Evolutionary conservation across 176 grass and related monocot genomes (phyloP).

Genomic region (Phragmites australis): DNA sequence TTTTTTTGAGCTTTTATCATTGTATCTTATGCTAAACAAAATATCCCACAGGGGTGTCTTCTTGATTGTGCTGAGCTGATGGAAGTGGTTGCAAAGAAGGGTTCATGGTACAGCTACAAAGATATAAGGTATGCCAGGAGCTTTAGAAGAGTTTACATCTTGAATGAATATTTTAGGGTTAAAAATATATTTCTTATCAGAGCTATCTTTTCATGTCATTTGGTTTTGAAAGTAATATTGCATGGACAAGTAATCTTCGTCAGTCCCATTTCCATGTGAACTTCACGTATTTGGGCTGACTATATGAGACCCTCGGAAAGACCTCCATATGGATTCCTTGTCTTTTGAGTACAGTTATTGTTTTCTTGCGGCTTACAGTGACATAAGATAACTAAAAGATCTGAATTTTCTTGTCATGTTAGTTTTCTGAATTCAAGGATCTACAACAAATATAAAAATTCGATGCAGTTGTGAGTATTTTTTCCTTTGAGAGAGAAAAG

Average conservation of each 20-base stretch:
- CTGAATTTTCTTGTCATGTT: neutral
- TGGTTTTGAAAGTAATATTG: neutral
- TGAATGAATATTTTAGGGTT: neutral
- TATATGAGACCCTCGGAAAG: neutral
- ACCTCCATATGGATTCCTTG: neutral
- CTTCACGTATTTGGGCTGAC: neutral
- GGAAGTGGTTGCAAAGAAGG: slow-evolving; percentile 90
- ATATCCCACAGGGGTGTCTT: slow-evolving; percentile 69
- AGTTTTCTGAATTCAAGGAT: neutral
- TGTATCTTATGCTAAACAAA: slow-evolving; percentile 20
- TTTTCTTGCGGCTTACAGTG: neutral
- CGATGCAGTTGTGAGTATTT: neutral
- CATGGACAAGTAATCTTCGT: slow-evolving; percentile 6
- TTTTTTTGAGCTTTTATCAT: slow-evolving; percentile 31
- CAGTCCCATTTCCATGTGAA: slow-evolving; percentile 12
- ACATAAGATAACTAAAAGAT: neutral
- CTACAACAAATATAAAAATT: neutral
- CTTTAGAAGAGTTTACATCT: slow-evolving; percentile 24
- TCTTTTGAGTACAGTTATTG: neutral
- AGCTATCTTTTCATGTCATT: neutral
- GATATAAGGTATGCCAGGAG: slow-evolving; percentile 65
- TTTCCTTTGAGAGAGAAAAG: neutral
- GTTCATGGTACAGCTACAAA: slow-evolving; percentile 93
- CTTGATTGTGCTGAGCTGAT: slow-evolving; percentile 98
- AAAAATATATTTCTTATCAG: neutral